phyloP scores from a whole-genome alignment of 192 early-diverging fungal genomes.

The Coemansia sp. region DNA sequence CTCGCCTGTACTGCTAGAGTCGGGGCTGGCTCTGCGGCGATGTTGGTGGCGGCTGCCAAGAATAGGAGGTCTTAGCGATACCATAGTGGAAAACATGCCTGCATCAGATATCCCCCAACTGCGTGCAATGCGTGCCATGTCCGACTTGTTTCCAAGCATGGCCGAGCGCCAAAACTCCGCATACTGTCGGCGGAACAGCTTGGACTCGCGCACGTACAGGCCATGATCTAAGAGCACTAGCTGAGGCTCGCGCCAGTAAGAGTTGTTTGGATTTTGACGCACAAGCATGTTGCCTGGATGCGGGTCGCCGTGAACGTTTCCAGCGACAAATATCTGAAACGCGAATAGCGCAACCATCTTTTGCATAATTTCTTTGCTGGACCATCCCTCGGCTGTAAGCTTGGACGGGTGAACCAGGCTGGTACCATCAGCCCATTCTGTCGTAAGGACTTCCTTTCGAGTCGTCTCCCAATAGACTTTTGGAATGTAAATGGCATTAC shows the following conservation, averaged over 20 bases:
- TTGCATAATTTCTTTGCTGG: constrained; percentile 58
- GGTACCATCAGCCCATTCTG: constrained; percentile 88
- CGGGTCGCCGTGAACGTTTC: constrained; percentile 88
- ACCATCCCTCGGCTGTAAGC: constrained; percentile 29
- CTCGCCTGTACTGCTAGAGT: background rate
- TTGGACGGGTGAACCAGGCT: constrained; percentile 56
- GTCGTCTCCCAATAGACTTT: constrained; percentile 70
- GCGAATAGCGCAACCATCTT: constrained; percentile 75
- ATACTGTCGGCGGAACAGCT: constrained; percentile 69
- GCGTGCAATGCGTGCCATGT: constrained; percentile 59
- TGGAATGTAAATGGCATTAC: constrained; percentile 66
- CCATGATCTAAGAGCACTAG: constrained; percentile 89
- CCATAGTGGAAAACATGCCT: constrained; percentile 40
- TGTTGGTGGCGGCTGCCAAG: background rate
- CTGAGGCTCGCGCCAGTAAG: constrained; percentile 46
- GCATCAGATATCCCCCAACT: constrained; percentile 62
- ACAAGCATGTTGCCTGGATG: constrained; percentile 83
- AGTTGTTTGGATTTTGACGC: constrained; percentile 57
- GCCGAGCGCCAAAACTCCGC: constrained; percentile 82
- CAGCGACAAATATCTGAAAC: constrained; percentile 78
- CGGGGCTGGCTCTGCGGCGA: no score
- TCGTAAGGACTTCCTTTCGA: constrained; percentile 66
- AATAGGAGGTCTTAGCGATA: constrained; percentile 38
- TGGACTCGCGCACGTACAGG: constrained; percentile 75
- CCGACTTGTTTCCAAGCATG: constrained; percentile 64